A percentile compares a stretch with the other conserved stretches of the same genome.
Evolutionary conservation across 2,329 filamentous ascomycete species (phyloP).

Genomic region (Arthrobotrys musiformis): DNA sequence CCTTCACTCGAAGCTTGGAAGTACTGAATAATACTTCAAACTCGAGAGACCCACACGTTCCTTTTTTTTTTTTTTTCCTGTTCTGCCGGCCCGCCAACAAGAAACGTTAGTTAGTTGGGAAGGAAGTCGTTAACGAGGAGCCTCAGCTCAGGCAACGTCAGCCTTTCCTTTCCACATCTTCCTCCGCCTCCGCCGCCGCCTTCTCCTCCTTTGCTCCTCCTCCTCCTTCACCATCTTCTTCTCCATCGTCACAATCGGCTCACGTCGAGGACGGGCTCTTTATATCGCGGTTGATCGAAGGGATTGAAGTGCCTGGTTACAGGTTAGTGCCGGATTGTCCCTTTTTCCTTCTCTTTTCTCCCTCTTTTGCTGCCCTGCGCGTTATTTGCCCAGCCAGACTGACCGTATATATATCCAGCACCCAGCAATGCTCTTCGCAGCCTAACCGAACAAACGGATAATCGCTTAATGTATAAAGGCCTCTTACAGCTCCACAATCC

Average conservation of each 20-base stretch:
- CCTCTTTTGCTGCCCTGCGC: constrained; percentile 5
- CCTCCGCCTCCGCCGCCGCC: not conserved
- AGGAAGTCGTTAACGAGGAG: too few species aligned
- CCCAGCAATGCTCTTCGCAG: constrained; percentile 44
- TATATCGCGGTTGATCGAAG: constrained; percentile 33
- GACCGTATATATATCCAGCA: too few species aligned
- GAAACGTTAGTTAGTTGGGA: too few species aligned
- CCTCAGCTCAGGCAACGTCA: constrained; percentile 34
- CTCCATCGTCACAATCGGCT: not conserved
- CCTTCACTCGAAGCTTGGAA: constrained; percentile 17
- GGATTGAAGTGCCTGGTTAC: constrained; percentile 33
- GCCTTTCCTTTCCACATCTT: not conserved
- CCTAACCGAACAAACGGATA: constrained; percentile 51
- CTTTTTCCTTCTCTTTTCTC: not conserved
- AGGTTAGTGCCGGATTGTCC: constrained; percentile 26
- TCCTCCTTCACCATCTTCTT: constrained; percentile 5
- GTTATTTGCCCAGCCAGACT: too few species aligned
- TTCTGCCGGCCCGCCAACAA: constrained; percentile 24
- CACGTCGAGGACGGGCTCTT: constrained; percentile 32
- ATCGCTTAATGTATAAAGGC: constrained; percentile 57
- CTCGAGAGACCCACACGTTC: constrained; percentile 14
- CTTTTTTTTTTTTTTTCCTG: constrained; percentile 17
- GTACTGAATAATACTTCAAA: not conserved
- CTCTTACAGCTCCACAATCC: constrained; percentile 55
- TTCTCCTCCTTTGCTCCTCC: not conserved